Percentiles rank a stretch among this genome's conserved stretches.
These are phyloP conservation scores for Globisporangium barbulae DNA, from an alignment of 352 stramenopile species.

Conservation along the genomic window DNA sequence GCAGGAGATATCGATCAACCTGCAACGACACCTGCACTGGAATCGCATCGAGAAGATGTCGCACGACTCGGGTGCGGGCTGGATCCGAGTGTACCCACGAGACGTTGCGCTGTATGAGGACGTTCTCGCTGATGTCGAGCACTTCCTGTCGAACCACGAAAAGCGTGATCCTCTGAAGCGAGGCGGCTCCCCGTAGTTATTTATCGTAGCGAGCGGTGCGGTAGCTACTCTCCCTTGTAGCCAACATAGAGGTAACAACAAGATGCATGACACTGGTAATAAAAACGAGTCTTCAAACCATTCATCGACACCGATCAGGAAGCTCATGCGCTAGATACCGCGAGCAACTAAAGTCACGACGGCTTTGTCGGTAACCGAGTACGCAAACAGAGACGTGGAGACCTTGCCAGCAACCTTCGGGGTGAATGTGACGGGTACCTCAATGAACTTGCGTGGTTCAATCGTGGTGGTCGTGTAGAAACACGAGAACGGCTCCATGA, in stretches of 20 bases:
- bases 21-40: slow-evolving; percentile 86
- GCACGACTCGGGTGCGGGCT: slow-evolving; percentile 77
- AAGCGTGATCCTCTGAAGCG: slow-evolving; percentile 28
- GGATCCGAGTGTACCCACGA: slow-evolving; percentile 84
- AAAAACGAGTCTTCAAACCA: slow-evolving; percentile 10
- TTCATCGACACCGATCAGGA: slow-evolving; percentile 2
- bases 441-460: slow-evolving; percentile 82
- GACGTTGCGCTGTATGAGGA: slow-evolving; percentile 77
- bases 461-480: slow-evolving; percentile 74
- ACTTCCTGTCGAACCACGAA: slow-evolving; percentile 59
- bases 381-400: slow-evolving; percentile 76
- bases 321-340: slow-evolving; percentile 34
- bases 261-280: slow-evolving; percentile 7
- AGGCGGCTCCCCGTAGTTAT: slow-evolving; percentile 16
- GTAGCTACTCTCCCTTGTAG: neutral
- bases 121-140: slow-evolving; percentile 68
- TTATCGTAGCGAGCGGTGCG: slow-evolving; percentile 10
- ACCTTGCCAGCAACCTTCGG: slow-evolving; percentile 80
- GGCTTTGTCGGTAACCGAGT: slow-evolving; percentile 76
- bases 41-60: slow-evolving; percentile 88
- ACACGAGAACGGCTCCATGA: slow-evolving; percentile 77
- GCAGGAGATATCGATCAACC: slow-evolving; percentile 85
- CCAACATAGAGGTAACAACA: slow-evolving; percentile 14
- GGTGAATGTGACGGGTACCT: slow-evolving; percentile 71
- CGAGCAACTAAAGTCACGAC: slow-evolving; percentile 75